Conservation (phyloP, 306 rosid species). For the Castanea mollissima region DNA sequence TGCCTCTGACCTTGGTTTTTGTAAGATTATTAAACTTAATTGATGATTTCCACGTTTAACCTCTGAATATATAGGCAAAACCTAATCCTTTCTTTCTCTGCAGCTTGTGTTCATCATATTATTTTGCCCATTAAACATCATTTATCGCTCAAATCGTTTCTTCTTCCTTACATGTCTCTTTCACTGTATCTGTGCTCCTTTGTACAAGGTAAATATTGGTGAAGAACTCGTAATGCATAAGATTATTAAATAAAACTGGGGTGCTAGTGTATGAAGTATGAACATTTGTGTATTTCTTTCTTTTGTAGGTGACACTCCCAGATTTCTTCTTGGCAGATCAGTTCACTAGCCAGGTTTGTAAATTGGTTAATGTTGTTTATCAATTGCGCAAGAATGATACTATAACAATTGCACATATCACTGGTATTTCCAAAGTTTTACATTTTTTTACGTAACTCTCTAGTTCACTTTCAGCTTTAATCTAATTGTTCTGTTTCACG, state of each 20-base stretch:
- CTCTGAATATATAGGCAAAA: not conserved
- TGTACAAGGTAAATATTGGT: constrained; percentile 44
- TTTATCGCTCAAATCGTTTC: constrained; percentile 55
- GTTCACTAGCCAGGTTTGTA: constrained; percentile 66
- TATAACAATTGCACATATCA: too few species aligned
- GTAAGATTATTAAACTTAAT: too few species aligned
- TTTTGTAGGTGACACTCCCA: constrained; percentile 59
- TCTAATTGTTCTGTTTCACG: too few species aligned
- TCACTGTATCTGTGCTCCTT: constrained; percentile 58
- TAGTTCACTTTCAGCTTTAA: too few species aligned
- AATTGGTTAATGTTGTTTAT: too few species aligned
- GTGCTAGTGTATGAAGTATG: not conserved
- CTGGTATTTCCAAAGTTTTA: too few species aligned
- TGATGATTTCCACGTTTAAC: not conserved
- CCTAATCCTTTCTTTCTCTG: constrained; percentile 9
- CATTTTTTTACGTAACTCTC: too few species aligned
- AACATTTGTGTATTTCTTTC: not conserved
- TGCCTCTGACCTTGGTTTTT: too few species aligned
- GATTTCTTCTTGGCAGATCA: constrained; percentile 83
- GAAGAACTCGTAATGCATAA: not conserved
- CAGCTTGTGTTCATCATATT: constrained; percentile 39
- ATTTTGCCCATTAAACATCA: constrained; percentile 57
- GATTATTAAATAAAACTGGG: too few species aligned
- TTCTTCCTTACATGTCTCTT: constrained; percentile 52
- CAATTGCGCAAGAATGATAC: too few species aligned